Base-by-base conservation (phyloP, 2,329 filamentous ascomycete species). In the Trichophyton simii region DNA sequence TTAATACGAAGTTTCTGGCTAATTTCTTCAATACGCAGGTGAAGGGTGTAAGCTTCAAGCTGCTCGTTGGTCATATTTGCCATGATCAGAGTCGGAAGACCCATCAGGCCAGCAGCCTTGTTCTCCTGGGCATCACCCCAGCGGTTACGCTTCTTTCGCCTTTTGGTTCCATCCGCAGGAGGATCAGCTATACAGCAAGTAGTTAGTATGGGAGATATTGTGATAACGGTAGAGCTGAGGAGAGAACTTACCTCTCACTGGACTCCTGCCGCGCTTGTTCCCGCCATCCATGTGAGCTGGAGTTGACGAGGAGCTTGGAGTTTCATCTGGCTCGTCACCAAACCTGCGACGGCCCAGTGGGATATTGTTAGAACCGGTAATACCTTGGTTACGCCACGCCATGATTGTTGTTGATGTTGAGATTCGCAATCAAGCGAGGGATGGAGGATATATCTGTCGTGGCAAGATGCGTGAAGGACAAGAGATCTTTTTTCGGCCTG, bases 1-100 rank as follows among this genome's bases (percentile, higher is more conserved):
- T 97, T 95, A 76, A 99, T 99, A 72, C 92, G 88, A 68, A 99
- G 85, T 83, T 99, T 99, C 79, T 99, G 92, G 73, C 91, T 97
- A 71, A 99, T 99, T 77, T 99, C 94, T 76, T 99, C 92, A 72
- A 99, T 97, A 71, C 94, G 90, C 71, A 99, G 79, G 77, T 99
- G 92, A 67, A 97, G 80, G 22, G 91, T 94, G 74, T 99, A 99
- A 20, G 94, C 94, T 74, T 99, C 94, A 61, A 97, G 84, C 81
- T 99, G 94, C 77, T 99, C 94, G 72, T 87, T 92, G 61, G 94
- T 99, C 91, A 99, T 99, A 77, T 92, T 91, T 65, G 91, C 91
- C 76, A 92, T 86, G 74, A 99, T 97, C 71, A 92, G 90, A 15
- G 94, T 99, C 31, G 94, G 91, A 67, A 99, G 82, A 62, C 94